phyloP scores from a whole-genome alignment of 768 basidiomycete species.

The Trametes elegans region DNA sequence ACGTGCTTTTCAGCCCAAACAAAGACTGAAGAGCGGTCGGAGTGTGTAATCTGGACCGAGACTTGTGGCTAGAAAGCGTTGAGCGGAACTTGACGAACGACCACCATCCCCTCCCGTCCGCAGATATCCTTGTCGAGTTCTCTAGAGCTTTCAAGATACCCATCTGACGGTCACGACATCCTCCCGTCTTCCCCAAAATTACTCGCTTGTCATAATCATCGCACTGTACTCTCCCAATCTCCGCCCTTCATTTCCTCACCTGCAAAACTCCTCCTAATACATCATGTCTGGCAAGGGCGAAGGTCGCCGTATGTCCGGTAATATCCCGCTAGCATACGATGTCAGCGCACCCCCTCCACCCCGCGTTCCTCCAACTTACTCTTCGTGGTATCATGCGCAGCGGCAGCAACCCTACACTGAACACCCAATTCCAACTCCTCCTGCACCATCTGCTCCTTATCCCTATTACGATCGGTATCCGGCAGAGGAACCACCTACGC shows the following conservation, averaged over 20 bases:
- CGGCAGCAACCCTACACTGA: slow-evolving; percentile 20
- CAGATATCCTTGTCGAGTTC: slow-evolving; percentile 8
- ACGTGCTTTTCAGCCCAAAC: no score
- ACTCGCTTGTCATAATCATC: slow-evolving; percentile 15
- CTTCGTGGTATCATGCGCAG: slow-evolving; percentile 15
- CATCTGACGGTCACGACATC: slow-evolving; percentile 1
- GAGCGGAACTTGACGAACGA: slow-evolving; percentile 13
- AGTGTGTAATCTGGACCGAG: neutral
- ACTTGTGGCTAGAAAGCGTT: slow-evolving; percentile 16
- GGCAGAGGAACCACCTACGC: slow-evolving; percentile 20
- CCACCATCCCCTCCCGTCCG: slow-evolving; percentile 11
- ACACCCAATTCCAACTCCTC: slow-evolving; percentile 47
- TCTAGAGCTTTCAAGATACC: slow-evolving; percentile 16
- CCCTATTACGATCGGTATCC: slow-evolving; percentile 53
- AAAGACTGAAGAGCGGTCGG: no score
- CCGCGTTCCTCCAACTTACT: slow-evolving; percentile 13
- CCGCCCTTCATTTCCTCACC: slow-evolving; percentile 7
- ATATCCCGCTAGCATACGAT: slow-evolving; percentile 34
- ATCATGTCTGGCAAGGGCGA: slow-evolving; percentile 15
- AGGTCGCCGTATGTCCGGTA: slow-evolving; percentile 14
- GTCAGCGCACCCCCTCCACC: slow-evolving; percentile 31
- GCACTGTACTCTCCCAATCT: slow-evolving; percentile 1
- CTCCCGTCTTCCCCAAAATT: slow-evolving; percentile 1
- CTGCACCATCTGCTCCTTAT: slow-evolving; percentile 43
- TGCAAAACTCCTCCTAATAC: slow-evolving; percentile 9